Conservation (phyloP, 2,329 filamentous ascomycete genomes). For the Xylariaceae sp. region DNA sequence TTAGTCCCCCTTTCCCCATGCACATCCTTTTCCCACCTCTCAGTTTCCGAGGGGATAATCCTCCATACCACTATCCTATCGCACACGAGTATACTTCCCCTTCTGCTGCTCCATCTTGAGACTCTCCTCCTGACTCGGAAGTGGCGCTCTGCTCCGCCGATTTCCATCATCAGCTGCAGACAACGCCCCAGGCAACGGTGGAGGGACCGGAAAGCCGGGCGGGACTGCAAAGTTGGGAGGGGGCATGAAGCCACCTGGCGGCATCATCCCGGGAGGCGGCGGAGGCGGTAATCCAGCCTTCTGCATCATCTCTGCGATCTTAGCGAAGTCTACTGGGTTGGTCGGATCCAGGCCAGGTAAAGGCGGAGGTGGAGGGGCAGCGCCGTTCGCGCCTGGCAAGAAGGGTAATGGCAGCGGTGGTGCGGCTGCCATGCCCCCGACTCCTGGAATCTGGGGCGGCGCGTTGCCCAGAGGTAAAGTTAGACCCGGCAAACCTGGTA, state of each 20-base stretch:
- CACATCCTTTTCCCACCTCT: neutral
- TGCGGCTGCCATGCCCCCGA: constrained; percentile 25
- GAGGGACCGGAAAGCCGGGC: constrained; percentile 30
- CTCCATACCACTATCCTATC: constrained; percentile 31
- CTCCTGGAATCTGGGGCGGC: constrained; percentile 33
- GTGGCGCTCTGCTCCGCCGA: constrained; percentile 56
- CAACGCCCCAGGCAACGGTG: constrained; percentile 19
- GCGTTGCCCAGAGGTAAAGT: constrained; percentile 36
- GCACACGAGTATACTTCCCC: constrained; percentile 55
- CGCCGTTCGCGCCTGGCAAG: constrained; percentile 37
- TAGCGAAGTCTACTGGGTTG: constrained; percentile 58
- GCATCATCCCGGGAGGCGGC: constrained; percentile 48
- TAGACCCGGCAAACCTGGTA: constrained; percentile 52
- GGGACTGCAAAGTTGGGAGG: constrained; percentile 42
- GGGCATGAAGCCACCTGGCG: constrained; percentile 41
- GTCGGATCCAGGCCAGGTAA: constrained; percentile 54
- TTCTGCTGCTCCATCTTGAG: constrained; percentile 70
- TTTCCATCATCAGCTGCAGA: constrained; percentile 19
- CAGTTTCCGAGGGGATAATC: neutral
- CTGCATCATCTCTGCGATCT: constrained; percentile 61
- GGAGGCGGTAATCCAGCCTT: constrained; percentile 61
- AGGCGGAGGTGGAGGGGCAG: constrained; percentile 36
- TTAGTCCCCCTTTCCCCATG: neutral
- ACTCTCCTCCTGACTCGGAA: constrained; percentile 82
- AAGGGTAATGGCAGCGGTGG: constrained; percentile 50